Percentiles rank a stretch among this genome's conserved stretches.
Evolutionary conservation across 441 rosid genomes (phyloP).

Genomic region (Gossypium aridum): DNA sequence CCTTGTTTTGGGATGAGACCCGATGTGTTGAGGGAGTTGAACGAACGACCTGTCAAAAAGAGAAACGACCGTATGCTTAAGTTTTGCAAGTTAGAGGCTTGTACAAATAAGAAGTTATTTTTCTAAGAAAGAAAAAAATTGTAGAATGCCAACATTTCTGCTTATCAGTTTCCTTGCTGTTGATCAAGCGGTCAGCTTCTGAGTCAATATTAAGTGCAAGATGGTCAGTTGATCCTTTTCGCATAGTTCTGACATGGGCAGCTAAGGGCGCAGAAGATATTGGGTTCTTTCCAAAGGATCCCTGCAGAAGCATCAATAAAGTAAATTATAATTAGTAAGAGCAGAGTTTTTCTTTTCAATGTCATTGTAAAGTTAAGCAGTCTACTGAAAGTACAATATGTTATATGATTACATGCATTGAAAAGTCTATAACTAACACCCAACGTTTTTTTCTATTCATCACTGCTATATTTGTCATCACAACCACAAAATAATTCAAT

Average conservation of each 20-base stretch:
- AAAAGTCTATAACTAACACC: neutral
- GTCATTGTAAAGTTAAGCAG: neutral
- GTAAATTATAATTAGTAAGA: neutral
- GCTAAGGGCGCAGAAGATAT: constrained; percentile 57
- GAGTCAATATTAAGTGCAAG: constrained; percentile 68
- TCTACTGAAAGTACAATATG: neutral
- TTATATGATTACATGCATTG: neutral
- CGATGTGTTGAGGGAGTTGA: constrained; percentile 80
- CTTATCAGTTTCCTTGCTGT: constrained; percentile 54
- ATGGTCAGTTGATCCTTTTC: constrained; percentile 87
- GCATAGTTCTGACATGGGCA: constrained; percentile 70
- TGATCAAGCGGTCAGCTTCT: constrained; percentile 57
- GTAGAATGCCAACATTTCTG: constrained; percentile 58
- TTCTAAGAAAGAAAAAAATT: neutral
- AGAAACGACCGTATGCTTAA: neutral
- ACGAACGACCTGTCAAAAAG: constrained; percentile 57
- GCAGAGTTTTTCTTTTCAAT: neutral
- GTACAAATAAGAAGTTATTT: neutral
- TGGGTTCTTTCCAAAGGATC: constrained; percentile 40
- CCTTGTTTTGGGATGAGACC: constrained; percentile 88
- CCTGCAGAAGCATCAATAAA: constrained; percentile 38
- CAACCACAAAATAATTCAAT: neutral
- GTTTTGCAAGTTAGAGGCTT: neutral
- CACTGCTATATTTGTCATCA: neutral
- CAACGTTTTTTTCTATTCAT: neutral